Evolutionary conservation across 805 yeast species (phyloP).

Genomic region (Lipomyces yamadae): DNA sequence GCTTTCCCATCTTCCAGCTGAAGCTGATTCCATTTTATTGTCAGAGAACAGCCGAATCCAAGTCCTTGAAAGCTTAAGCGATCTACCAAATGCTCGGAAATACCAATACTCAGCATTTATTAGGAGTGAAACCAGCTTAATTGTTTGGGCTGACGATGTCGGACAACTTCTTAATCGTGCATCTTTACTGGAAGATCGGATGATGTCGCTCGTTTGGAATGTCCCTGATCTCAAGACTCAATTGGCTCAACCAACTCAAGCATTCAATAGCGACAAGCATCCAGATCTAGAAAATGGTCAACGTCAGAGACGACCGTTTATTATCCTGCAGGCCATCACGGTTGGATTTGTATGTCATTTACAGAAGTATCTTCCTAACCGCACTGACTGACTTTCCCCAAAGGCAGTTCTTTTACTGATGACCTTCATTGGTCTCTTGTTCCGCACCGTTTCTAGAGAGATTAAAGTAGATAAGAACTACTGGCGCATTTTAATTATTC

Average conservation of each 20-base stretch:
- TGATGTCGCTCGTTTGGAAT: constrained; percentile 32
- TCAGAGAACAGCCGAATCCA: constrained; percentile 30
- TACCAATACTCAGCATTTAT: constrained; percentile 31
- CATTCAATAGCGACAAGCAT: constrained; percentile 2
- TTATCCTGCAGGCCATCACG: constrained; percentile 20
- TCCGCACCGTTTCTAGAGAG: constrained; percentile 11
- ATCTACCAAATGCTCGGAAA: constrained; percentile 31
- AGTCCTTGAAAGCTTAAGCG: constrained; percentile 23
- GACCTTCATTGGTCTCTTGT: constrained; percentile 9
- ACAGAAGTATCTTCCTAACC: too few relatives aligned
- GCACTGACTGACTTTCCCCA: not conserved
- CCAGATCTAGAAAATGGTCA: constrained; percentile 15
- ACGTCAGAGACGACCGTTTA: constrained; percentile 12
- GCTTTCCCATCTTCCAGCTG: constrained; percentile 18
- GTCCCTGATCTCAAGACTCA: constrained; percentile 10
- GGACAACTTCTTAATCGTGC: constrained; percentile 16
- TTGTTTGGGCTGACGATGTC: constrained; percentile 33
- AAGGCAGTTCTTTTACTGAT: constrained; percentile 11
- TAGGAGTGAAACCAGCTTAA: constrained; percentile 18
- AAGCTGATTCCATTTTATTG: constrained; percentile 20
- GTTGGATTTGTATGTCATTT: constrained; percentile 25
- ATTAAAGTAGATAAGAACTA: constrained; percentile 13
- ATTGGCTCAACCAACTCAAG: constrained; percentile 8
- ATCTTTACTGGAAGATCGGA: constrained; percentile 19
- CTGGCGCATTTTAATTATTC: constrained; percentile 9